Percentiles rank a stretch among this genome's conserved stretches.
phyloP scores from a whole-genome alignment of 202 grass and related monocot species.

The Schoenoplectus tabernaemontani region DNA sequence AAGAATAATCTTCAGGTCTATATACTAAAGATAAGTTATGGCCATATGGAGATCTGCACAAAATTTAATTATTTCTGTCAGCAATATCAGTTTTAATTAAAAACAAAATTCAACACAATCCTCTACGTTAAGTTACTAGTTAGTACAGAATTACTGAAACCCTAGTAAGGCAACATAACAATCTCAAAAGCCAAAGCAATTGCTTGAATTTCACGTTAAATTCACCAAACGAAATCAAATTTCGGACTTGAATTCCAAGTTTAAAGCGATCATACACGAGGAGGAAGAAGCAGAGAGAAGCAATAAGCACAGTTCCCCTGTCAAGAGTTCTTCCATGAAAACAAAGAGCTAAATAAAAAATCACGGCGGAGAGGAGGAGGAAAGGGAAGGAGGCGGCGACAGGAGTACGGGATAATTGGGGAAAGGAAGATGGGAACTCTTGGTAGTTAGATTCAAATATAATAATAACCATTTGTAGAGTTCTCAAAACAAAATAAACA shows the following conservation, averaged over 20 bases:
- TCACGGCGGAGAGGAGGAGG: neutral
- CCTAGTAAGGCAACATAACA: neutral
- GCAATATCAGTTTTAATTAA: neutral
- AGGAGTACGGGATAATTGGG: neutral
- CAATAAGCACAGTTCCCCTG: neutral
- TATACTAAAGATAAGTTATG: neutral
- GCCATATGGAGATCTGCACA: neutral
- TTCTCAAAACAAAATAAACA: neutral
- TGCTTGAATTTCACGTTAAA: neutral
- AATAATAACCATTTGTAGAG: neutral
- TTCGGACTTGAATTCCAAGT: neutral
- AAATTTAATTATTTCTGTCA: neutral
- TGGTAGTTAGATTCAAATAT: neutral
- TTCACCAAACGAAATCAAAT: neutral
- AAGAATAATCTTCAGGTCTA: neutral
- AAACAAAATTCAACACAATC: neutral
- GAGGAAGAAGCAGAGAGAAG: neutral
- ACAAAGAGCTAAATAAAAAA: neutral
- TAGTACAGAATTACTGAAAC: neutral
- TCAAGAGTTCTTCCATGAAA: neutral
- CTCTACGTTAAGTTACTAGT: no score
- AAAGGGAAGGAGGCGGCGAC: neutral
- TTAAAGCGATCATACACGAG: neutral
- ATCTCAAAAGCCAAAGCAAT: neutral
- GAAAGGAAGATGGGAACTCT: neutral